Conservation (phyloP, 208 protist genomes). For the Leptomonas pyrrhocoris region DNA sequence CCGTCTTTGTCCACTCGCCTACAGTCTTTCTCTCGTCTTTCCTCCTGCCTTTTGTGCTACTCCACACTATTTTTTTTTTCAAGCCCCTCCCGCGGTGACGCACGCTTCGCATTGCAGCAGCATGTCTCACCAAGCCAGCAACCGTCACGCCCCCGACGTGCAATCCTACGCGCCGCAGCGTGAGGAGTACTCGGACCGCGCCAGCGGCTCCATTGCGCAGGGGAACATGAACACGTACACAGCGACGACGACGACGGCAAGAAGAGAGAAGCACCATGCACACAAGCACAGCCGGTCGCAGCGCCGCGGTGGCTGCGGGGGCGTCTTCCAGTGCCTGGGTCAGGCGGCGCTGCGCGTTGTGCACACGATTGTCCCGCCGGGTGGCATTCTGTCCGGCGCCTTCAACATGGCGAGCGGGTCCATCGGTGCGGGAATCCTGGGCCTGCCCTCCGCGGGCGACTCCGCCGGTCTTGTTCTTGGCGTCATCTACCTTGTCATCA, state of each 20-base stretch:
- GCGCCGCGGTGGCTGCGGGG: background rate
- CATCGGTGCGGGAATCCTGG: slow-evolving; percentile 49
- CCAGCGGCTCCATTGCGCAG: background rate
- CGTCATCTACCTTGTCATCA: slow-evolving; percentile 36
- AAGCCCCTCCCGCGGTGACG: too few species aligned
- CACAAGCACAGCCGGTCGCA: slow-evolving; percentile 1
- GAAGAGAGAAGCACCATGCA: background rate
- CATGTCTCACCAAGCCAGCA: background rate
- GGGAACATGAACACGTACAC: background rate
- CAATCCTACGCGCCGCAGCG: background rate
- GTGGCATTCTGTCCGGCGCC: slow-evolving; percentile 36
- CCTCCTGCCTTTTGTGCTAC: too few species aligned
- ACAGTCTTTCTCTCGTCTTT: too few species aligned
- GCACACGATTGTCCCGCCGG: slow-evolving; percentile 32
- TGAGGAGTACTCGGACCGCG: slow-evolving; percentile 9
- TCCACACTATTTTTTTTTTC: too few species aligned
- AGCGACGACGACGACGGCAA: background rate
- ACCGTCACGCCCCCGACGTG: background rate
- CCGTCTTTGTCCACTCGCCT: too few species aligned
- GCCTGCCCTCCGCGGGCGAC: slow-evolving; percentile 45
- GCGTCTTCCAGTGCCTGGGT: background rate
- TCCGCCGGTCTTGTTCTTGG: slow-evolving; percentile 38
- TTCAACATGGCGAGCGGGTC: slow-evolving; percentile 46
- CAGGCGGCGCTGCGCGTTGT: background rate
- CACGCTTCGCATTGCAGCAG: background rate